These are phyloP conservation scores for Tillandsia fasciculata DNA, from an alignment of 176 grass and related monocot genomes.

Conservation along the genomic window DNA sequence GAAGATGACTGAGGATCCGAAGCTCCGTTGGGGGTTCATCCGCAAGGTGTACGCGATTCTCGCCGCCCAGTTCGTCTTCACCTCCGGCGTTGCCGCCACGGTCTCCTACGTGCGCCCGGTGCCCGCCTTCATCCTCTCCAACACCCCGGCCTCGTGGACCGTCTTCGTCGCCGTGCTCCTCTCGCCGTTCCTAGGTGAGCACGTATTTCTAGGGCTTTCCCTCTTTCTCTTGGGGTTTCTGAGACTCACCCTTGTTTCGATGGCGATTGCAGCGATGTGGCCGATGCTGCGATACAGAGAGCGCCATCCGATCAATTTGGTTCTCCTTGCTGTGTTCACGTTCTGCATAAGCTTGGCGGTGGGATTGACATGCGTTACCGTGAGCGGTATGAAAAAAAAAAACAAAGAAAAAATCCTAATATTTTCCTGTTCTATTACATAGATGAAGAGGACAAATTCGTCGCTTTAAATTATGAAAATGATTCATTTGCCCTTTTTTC, in stretches of 20 bases:
- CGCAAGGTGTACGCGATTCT: conserved; percentile 58
- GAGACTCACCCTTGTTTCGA: background rate
- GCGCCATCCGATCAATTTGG: conserved; percentile 43
- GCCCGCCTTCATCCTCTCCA: conserved; percentile 26
- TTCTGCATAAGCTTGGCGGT: conserved; percentile 46
- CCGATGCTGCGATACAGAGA: conserved; percentile 44
- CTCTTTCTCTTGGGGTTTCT: background rate
- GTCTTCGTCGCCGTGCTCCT: conserved; percentile 32
- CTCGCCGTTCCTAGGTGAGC: conserved; percentile 33
- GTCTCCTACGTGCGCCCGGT: conserved; percentile 23
- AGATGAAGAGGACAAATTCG: background rate
- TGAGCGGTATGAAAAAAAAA: conserved; percentile 25
- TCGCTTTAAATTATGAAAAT: too few species aligned
- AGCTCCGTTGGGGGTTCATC: conserved; percentile 51
- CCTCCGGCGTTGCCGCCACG: conserved; percentile 20
- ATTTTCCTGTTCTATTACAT: background rate
- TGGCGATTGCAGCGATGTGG: conserved; percentile 31
- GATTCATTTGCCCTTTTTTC: too few species aligned
- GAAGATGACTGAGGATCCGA: conserved; percentile 41
- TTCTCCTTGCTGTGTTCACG: conserved; percentile 43
- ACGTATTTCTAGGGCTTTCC: background rate
- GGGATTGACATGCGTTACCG: conserved; percentile 21
- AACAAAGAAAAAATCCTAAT: too few species aligned
- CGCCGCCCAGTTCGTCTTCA: conserved; percentile 33
- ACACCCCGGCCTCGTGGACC: conserved; percentile 11